Percentiles rank a stretch among this genome's conserved stretches.
Evolutionary conservation across 768 basidiomycete genomes (phyloP).

Genomic region (Rhodotorula kratochvilovae): DNA sequence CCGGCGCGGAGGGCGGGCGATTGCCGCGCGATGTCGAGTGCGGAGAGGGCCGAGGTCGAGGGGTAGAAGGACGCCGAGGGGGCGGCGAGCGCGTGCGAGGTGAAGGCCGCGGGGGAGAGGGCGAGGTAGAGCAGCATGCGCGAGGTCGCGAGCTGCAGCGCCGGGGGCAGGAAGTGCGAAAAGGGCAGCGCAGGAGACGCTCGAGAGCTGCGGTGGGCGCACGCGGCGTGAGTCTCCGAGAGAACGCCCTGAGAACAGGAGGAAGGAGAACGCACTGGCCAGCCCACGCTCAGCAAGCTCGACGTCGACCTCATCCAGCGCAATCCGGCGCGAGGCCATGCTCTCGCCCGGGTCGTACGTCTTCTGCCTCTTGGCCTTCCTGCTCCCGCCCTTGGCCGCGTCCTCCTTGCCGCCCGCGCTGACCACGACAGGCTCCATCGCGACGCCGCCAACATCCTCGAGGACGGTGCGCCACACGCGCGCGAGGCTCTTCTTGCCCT

Average conservation of each 20-base stretch:
- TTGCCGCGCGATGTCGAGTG: constrained; percentile 26
- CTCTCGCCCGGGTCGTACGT: constrained; percentile 35
- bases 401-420: neutral
- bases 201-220: constrained; percentile 21
- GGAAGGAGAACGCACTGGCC: constrained; percentile 15
- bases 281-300: constrained; percentile 23
- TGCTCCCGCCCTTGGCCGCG: neutral
- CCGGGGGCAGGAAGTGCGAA: constrained; percentile 25
- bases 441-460: constrained; percentile 33
- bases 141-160: constrained; percentile 33
- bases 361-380: constrained; percentile 34
- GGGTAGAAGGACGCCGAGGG: constrained; percentile 33
- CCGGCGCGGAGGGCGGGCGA: constrained; percentile 6
- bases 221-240: too few relatives aligned
- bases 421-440: constrained; percentile 27
- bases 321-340: constrained; percentile 12
- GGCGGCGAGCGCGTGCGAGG: constrained; percentile 9
- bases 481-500: constrained; percentile 32
- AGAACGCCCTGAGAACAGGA: neutral
- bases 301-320: constrained; percentile 22
- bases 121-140: constrained; percentile 36
- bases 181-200: constrained; percentile 24
- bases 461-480: constrained; percentile 34
- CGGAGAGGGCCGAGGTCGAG: constrained; percentile 1
- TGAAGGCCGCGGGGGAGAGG: constrained; percentile 29